Base-by-base conservation (phyloP, 805 yeast species). In the Spencermartinsiella europaea region DNA sequence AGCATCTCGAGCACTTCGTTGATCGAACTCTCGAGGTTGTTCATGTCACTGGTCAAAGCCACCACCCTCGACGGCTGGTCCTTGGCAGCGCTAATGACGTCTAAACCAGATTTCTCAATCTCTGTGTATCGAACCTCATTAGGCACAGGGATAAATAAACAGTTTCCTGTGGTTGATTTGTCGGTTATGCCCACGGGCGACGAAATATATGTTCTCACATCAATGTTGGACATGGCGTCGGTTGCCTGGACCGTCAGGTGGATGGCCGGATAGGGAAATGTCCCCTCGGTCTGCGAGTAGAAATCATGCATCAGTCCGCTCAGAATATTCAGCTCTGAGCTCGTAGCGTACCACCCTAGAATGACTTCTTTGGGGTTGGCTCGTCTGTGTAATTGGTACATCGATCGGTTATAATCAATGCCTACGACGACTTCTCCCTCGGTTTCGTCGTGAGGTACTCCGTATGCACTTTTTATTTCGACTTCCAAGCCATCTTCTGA, bases 281-380 rank as follows among this genome's bases (percentile, higher is more conserved):
- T 80, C 49, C 88, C 79, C 59, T 79, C 83, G 15, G 74, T 67
- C 47, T 85, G 83, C 58, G 81, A 80, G 69, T 83, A 87, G 61
- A 85, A 83, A 59, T 83, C 91, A 63, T 87, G 95, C 59, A 87
- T 80, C 54, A 85, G 73, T 7, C 86, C 86, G 12, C 89, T 79
- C 63, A 83, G 77, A 46, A 79, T 74, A 67, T 85, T 90, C 52
- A 86, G 75, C 54, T 71, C 72, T 16, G 75, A 69, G 40, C 72
- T 69, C 15, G 83, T 71, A 21, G 73, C 62, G 64, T 85, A 88
- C 96, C 96, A 88, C 46, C 96, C 96, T 40, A 88, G 73, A 46
- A 88, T 83, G 43, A 75, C 73, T 54, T 81, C 84, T 61, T 83
- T 84, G 47, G 93, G 91, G 66, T 82, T 83, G 28, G 91, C 80